A percentile compares a stretch with the other conserved stretches of the same genome.
Evolutionary conservation across 129 eudicot species (phyloP).

Genomic region (Scalesia atractyloides): DNA sequence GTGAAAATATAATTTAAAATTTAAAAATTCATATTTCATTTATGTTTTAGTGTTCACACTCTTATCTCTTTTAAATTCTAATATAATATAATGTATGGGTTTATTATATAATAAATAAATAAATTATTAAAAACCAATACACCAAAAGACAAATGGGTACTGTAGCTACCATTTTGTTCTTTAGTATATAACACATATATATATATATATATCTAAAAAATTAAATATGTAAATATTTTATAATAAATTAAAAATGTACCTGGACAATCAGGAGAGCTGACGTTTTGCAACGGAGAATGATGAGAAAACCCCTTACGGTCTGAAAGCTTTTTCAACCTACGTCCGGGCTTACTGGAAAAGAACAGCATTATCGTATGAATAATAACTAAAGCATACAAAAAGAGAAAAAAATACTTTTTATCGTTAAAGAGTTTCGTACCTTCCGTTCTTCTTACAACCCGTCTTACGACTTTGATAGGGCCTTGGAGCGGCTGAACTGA

Average conservation of each 20-base stretch:
- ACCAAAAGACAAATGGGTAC: too few species aligned
- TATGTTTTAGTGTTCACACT: too few species aligned
- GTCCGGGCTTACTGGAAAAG: slow-evolving; percentile 65
- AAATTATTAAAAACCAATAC: too few species aligned
- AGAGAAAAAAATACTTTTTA: background rate
- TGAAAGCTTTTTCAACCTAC: slow-evolving; percentile 68
- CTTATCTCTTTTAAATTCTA: too few species aligned
- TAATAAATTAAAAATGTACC: slow-evolving; percentile 36
- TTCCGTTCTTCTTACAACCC: slow-evolving; percentile 68
- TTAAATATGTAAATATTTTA: background rate
- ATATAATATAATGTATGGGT: too few species aligned
- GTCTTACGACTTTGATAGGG: slow-evolving; percentile 53
- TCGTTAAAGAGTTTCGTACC: slow-evolving; percentile 42
- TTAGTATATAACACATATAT: too few species aligned
- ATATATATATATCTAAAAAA: background rate
- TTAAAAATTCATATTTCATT: too few species aligned
- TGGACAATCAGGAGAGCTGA: slow-evolving; percentile 56
- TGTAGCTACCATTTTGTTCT: too few species aligned
- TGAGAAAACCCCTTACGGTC: slow-evolving; percentile 76
- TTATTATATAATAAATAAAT: too few species aligned
- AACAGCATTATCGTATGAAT: slow-evolving; percentile 9
- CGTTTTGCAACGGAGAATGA: slow-evolving; percentile 49
- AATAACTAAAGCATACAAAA: slow-evolving; percentile 9
- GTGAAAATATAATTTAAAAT: too few species aligned
- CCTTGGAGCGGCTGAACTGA: slow-evolving; percentile 41